Evolutionary conservation across 805 yeast species (phyloP), one percentile per base, ranked within the genome.

Genomic region (Saturnispora mendoncae): DNA sequence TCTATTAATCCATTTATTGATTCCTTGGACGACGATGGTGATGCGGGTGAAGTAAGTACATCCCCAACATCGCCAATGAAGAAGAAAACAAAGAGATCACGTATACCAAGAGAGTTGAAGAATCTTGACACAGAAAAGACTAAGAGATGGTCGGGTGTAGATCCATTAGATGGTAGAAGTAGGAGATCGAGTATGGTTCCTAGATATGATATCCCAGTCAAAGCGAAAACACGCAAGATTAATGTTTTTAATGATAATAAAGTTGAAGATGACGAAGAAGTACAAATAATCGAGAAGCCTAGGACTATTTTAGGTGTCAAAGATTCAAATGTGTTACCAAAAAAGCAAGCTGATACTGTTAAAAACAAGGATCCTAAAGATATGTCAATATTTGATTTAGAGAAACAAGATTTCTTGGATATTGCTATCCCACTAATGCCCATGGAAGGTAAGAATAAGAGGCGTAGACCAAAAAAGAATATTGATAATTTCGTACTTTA

Each of bases 181-280:
- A 66, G 85, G 19, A 62, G 76, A 18, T 26, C 86, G 87, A 0
- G 76, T 88, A 1, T 57, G 81, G 40, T 65, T 82, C 30, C 72
- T 70, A 13, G 83, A 82, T 54, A 69, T 80, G 79, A 71, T 94
- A 53, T 67, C 90, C 48, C 76, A 75, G 13, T 26, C n/a, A 66
- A 78, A 0, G 80, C 65, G 24, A 67, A 69, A 47, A 18, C 29
- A 31, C 6, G 21, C 14, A 34, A 34, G 10, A 26, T 43, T 18
- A 44, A 46, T 8, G 30, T 39, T 3, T 46, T 42, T 27, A 28
- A 37, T 6, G 53, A 51, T 31, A 43, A 48, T 18, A 51, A 53
- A 20, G n/a, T n/a, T n/a, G 42, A 45, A 13, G 25, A 35, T n/a
- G 10, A 15, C 7, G 15, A 27, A 4, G 33, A 18, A 10, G 21